phyloP scores from a whole-genome alignment of 139 green algal genomes.

The Raphidocelis subcapitata region DNA sequence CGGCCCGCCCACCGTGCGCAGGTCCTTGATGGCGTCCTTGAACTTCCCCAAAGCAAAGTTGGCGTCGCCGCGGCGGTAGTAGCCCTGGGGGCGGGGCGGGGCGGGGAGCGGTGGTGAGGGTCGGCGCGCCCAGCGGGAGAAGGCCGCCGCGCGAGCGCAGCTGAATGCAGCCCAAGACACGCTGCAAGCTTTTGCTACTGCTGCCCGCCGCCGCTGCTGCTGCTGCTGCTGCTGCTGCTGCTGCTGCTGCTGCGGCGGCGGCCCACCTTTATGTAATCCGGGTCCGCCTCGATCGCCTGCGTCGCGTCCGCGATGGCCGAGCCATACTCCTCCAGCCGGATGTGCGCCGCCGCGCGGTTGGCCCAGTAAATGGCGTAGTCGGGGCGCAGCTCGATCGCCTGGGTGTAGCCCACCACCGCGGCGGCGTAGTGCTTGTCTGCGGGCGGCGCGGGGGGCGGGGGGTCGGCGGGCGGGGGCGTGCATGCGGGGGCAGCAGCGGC shows the following conservation, averaged over 20 bases:
- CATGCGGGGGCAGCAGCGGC: neutral
- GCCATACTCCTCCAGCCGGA: slow-evolving; percentile 89
- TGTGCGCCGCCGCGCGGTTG: slow-evolving; percentile 90
- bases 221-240: no score
- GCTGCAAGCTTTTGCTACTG: neutral
- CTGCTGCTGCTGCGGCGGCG: no score
- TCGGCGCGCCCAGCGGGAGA: neutral
- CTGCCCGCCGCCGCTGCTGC: no score
- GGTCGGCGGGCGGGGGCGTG: neutral
- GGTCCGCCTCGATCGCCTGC: slow-evolving; percentile 82
- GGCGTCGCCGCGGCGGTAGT: slow-evolving; percentile 92
- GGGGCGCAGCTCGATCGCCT: slow-evolving; percentile 77
- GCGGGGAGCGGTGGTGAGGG: neutral
- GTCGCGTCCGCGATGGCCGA: slow-evolving; percentile 87
- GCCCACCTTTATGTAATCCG: slow-evolving; percentile 83
- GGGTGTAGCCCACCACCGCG: slow-evolving; percentile 82
- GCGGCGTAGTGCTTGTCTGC: slow-evolving; percentile 82
- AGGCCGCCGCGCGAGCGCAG: neutral
- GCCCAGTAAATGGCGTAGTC: slow-evolving; percentile 69
- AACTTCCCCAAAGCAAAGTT: slow-evolving; percentile 86
- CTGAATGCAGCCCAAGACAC: neutral
- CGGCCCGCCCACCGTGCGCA: slow-evolving; percentile 58
- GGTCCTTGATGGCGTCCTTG: slow-evolving; percentile 89
- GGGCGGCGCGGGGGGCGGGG: neutral
- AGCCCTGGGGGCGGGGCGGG: slow-evolving; percentile 63